phyloP scores from a whole-genome alignment of 169 alveolate genomes.

The Plasmodium cynomolgi region DNA sequence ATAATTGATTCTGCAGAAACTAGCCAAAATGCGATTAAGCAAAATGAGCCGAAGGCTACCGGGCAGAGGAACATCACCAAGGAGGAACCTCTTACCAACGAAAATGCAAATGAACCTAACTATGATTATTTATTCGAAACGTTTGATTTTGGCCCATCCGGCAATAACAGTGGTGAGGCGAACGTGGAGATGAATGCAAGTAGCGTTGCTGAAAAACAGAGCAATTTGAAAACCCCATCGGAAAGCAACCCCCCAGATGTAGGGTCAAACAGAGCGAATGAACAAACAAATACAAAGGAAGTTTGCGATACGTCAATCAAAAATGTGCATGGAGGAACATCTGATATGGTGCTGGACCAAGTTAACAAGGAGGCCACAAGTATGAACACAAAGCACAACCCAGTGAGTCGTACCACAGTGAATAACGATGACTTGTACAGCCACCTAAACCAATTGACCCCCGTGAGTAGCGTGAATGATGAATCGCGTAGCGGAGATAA shows the following conservation, averaged over 20 bases:
- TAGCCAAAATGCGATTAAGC: not conserved
- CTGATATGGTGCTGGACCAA: not conserved
- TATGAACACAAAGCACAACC: not conserved
- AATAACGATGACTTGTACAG: not conserved
- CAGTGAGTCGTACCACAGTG: not conserved
- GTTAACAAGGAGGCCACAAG: not conserved
- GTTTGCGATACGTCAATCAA: not conserved
- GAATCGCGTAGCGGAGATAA: not conserved
- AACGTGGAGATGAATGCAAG: not conserved
- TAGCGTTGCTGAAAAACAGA: not conserved
- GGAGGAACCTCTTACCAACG: not conserved
- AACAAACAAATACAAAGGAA: not conserved
- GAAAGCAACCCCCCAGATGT: not conserved
- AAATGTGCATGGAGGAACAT: not conserved
- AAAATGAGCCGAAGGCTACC: not conserved
- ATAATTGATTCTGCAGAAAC: not conserved
- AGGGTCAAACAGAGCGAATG: not conserved
- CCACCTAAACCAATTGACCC: not conserved
- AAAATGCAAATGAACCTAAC: conserved; percentile 2
- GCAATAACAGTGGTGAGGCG: not conserved
- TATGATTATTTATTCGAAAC: conserved; percentile 42
- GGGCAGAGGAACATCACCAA: not conserved
- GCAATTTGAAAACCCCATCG: not conserved
- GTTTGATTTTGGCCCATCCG: conserved; percentile 13
- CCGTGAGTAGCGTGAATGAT: not conserved